Base-by-base conservation (phyloP, 306 rosid genomes). In the Lagenaria siceraria region DNA sequence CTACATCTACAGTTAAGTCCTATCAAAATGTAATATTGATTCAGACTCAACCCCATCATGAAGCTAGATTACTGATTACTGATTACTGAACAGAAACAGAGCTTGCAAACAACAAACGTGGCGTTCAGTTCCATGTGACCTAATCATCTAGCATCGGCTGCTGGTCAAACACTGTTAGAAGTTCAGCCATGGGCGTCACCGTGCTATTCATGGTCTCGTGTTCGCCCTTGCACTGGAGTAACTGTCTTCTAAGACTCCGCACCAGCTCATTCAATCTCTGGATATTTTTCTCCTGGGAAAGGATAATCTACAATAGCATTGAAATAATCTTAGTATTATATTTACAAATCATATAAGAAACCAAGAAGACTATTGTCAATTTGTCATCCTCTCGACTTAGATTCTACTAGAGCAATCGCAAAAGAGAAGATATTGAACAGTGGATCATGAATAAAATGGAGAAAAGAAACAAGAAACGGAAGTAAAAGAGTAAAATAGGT, bases 231-330 rank as follows among this genome's bases (percentile, higher is more conserved):
- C 92, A 86, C 53, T 84, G 85, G 66, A 68, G 66, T 75, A 84
- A 78, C 54, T 88, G 82, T 71, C 85, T 86, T 64, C 79, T 79
- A 55, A 86, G 92, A 79, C 84, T 86, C 54, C 24, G 88, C 73
- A 82, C 86, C 24, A 82, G 83, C 82, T 84, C 92, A 58, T 84
- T 85, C 54, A 88, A 86, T 81, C 83, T 86, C 79, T 79, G 88
- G 77, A 88, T 86, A 79, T 81, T 86, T 80, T 71, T 88, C 86
- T 88, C 88, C 68, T 88, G 92, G n/a, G 90, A 88, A n/a, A 88
- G 90, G 55, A 88, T 88, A 60, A 88, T 88, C 92, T 88, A 78
- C 84, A 70, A 35, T 11, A n/a, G 36, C 8, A 52, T 74, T 63
- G 42, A 78, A n/a, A 52, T 52, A 70, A 22, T 7, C 25, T 68